phyloP scores from a whole-genome alignment of 2,329 filamentous ascomycete genomes.

The Pseudogymnoascus sp. region DNA sequence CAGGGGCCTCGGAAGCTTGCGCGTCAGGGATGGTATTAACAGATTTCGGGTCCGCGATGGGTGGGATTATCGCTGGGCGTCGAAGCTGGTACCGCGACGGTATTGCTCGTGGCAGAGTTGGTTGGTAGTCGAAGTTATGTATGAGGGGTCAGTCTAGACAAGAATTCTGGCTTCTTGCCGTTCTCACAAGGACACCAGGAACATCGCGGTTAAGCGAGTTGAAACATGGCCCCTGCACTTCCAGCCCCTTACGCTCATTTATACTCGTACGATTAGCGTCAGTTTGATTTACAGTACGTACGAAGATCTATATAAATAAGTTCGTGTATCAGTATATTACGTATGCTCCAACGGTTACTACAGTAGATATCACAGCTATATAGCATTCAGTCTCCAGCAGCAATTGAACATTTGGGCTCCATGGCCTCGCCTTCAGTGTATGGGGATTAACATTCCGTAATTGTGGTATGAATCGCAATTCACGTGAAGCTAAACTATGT shows the following conservation, averaged over 20 bases:
- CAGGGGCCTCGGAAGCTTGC: not conserved
- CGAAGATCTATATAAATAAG: constrained; percentile 5
- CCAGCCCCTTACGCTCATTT: constrained; percentile 6
- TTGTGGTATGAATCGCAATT: constrained; percentile 1
- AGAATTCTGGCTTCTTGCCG: constrained; percentile 5
- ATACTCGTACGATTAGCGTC: constrained; percentile 3
- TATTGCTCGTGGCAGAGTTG: not conserved
- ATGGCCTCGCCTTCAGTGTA: not conserved
- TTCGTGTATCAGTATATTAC: not conserved
- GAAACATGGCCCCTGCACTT: constrained; percentile 7
- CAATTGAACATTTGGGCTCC: not conserved
- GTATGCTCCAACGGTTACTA: not conserved
- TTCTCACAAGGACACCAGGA: constrained; percentile 6
- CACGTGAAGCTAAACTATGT: constrained; percentile 5
- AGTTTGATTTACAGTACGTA: constrained; percentile 7
- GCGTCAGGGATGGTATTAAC: not conserved
- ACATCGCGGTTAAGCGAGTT: constrained; percentile 6
- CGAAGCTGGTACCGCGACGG: not conserved
- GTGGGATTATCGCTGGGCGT: not conserved
- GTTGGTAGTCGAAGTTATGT: not conserved
- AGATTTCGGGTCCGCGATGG: not conserved
- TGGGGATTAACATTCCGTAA: not conserved
- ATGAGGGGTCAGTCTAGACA: constrained; percentile 6
- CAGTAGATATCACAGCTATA: not conserved
- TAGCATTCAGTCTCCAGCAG: not conserved